Percentiles rank a stretch among this genome's conserved stretches.
Conservation (phyloP, 208 protist species). For the Crithidia thermophila region DNA sequence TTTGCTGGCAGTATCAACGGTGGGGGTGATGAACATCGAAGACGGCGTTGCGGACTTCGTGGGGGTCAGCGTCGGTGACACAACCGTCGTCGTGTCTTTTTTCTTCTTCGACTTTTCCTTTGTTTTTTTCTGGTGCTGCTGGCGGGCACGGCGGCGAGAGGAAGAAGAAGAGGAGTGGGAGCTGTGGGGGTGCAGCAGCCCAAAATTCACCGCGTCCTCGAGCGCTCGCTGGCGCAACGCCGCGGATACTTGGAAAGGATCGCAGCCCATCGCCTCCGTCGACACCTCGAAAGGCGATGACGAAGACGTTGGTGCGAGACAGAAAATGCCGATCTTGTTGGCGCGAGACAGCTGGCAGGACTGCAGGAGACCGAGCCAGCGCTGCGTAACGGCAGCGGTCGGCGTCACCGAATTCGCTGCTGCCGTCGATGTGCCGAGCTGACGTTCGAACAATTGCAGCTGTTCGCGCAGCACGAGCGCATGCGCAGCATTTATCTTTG, state of each 20-base stretch:
- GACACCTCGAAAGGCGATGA: background rate
- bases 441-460: slow-evolving; percentile 7
- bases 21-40: background rate
- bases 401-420: background rate
- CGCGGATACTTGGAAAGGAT: slow-evolving; percentile 7
- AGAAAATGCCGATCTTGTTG: slow-evolving; percentile 11
- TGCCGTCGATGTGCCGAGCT: background rate
- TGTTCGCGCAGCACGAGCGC: slow-evolving; percentile 17
- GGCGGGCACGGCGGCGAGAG: no score
- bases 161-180: no score
- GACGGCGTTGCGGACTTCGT: background rate
- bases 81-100: background rate
- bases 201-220: slow-evolving; percentile 6
- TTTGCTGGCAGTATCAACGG: no score
- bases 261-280: background rate
- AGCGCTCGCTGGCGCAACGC: slow-evolving; percentile 16
- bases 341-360: slow-evolving; percentile 24
- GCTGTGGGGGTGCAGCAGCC: background rate
- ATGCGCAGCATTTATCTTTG: background rate
- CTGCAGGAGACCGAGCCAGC: slow-evolving; percentile 24
- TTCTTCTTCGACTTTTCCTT: background rate
- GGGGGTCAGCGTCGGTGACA: background rate
- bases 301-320: background rate
- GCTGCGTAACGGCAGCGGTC: background rate
- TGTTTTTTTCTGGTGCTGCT: no score